Base-by-base conservation (phyloP, 371 early-diverging fungal species). In the Mortierella sp. region DNA sequence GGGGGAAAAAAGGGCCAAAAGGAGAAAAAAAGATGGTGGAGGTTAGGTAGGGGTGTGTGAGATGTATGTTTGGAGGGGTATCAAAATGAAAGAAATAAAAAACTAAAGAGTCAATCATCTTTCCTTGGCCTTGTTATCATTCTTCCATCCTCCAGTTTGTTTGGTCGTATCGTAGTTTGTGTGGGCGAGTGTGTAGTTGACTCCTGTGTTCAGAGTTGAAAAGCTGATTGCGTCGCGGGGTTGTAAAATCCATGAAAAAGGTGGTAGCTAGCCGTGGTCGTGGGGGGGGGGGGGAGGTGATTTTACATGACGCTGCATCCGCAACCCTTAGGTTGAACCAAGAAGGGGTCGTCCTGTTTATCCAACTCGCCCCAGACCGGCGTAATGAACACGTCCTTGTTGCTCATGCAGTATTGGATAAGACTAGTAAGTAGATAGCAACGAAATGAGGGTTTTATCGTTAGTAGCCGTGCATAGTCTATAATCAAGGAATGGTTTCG, bases 331-430 rank as follows among this genome's bases (percentile, higher is more conserved):
- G 77, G 74, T 66, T 82, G 77, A 5, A 71, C 74, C 74, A 90
- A 92, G 86, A 92, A 96, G n/a, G 95, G 95, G 80, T 96, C 95
- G 66, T 95, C 93, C 64, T 90, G 88, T 45, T 85, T 86, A 79
- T 92, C 92, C 44, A 91, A 80, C 26, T 93, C 91, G 11, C 97
- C 96, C 96, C 96, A 96, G 39, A 95, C 90, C 11, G 94, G 95
- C 34, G 95, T 95, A 76, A 96, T 86, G 65, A 96, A 87, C 52
- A 89, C 90, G 80, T 96, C 96, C 64, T 83, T 82, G 67, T 87
- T 90, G 24, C 69, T 61, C 71, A 87, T 87, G 68, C 92, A 92
- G 73, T 89, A 88, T 43, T 88, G 77, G 65, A 91, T 87, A 40
- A 91, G 74, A 55, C 91, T 92, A 74, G 4, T 55, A n/a, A 24